Conservation (phyloP, 257 asterid species). For the Penstemon barbatus region DNA sequence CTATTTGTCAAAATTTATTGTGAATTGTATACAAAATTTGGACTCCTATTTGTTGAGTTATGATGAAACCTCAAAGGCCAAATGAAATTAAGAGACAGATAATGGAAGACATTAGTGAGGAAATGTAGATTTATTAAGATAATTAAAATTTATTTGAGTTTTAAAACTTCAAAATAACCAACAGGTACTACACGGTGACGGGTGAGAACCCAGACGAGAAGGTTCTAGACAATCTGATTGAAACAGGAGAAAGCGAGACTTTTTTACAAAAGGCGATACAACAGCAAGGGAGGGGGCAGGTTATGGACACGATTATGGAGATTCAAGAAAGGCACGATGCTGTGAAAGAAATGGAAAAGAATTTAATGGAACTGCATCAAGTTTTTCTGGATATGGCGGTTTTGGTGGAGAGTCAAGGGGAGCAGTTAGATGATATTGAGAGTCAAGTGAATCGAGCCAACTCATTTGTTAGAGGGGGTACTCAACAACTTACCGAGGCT, state of each 20-base stretch:
- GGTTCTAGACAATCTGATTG: constrained; percentile 47
- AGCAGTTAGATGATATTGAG: constrained; percentile 65
- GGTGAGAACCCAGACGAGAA: constrained; percentile 70
- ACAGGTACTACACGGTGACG: constrained; percentile 59
- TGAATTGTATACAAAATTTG: no score
- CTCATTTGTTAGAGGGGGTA: constrained; percentile 53
- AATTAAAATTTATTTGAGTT: no score
- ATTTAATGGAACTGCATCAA: constrained; percentile 60
- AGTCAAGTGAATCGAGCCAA: constrained; percentile 59
- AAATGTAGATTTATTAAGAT: no score
- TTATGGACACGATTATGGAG: constrained; percentile 63
- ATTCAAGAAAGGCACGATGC: constrained; percentile 71
- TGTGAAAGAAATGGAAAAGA: constrained; percentile 66
- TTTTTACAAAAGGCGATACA: constrained; percentile 78
- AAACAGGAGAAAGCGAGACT: constrained; percentile 67
- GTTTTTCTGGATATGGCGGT: constrained; percentile 74
- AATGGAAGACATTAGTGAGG: no score
- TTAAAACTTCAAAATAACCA: no score
- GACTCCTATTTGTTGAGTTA: no score
- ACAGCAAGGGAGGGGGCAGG: constrained; percentile 75
- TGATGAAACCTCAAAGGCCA: no score
- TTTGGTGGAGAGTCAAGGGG: constrained; percentile 67
- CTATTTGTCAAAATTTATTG: no score
- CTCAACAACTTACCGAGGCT: constrained; percentile 54
- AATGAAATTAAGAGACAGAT: no score